Evolutionary conservation across 805 yeast genomes (phyloP).

Genomic region (Sugiyamaella floridensis): DNA sequence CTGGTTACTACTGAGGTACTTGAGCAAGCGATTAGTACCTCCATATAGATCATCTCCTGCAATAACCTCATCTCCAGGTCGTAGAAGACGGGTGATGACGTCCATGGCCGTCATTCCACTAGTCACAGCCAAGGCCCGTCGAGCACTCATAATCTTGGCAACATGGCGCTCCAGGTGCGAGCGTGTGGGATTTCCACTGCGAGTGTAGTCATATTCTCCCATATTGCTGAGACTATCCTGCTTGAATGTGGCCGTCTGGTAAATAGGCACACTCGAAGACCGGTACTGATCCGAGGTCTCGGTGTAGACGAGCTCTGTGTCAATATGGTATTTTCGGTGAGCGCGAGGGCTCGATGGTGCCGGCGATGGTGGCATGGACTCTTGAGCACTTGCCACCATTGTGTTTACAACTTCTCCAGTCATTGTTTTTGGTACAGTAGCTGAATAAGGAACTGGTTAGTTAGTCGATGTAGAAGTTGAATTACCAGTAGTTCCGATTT

Average conservation of each 20-base stretch:
- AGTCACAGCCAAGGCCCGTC: slow-evolving; percentile 70
- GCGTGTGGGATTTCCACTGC: slow-evolving; percentile 93
- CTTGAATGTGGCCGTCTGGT: slow-evolving; percentile 93
- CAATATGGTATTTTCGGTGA: slow-evolving; percentile 40
- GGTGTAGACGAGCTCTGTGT: slow-evolving; percentile 62
- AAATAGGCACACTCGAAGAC: slow-evolving; percentile 80
- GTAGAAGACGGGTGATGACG: slow-evolving; percentile 64
- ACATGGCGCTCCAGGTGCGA: slow-evolving; percentile 70
- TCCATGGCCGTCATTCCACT: slow-evolving; percentile 93
- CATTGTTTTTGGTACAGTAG: neutral
- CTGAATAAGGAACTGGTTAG: neutral
- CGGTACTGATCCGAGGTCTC: slow-evolving; percentile 62
- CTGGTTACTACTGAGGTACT: slow-evolving; percentile 57
- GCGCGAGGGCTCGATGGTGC: slow-evolving; percentile 12
- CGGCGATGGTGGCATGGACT: slow-evolving; percentile 15
- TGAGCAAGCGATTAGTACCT: slow-evolving; percentile 81
- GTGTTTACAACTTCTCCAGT: neutral
- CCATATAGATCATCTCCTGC: slow-evolving; percentile 96
- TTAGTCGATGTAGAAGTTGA: neutral
- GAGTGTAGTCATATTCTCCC: slow-evolving; percentile 81
- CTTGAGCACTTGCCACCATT: neutral
- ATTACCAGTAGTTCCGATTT: no score
- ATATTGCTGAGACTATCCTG: slow-evolving; percentile 62
- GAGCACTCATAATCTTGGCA: slow-evolving; percentile 72
- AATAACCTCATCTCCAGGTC: slow-evolving; percentile 81